A percentile compares a stretch with the other conserved stretches of the same genome.
These are phyloP conservation scores for Phalaenopsis aphrodite DNA, from an alignment of 106 monocot genomes.

Conservation along the genomic window DNA sequence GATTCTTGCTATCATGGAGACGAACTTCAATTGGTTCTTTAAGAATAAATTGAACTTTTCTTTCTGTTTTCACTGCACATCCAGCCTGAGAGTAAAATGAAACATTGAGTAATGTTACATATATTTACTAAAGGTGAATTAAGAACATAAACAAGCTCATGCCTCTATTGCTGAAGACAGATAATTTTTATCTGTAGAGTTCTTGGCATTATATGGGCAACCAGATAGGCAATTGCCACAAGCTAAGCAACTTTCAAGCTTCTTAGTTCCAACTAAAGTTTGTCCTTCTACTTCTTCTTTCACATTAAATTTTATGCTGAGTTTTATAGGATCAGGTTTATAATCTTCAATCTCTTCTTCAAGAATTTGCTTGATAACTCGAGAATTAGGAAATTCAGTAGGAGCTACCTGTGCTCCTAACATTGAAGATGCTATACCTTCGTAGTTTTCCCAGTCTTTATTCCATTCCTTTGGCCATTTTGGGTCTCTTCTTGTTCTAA, in stretches of 20 bases:
- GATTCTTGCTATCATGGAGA: neutral
- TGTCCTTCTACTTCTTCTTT: neutral
- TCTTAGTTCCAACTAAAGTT: neutral
- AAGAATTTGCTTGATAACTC: slow-evolving; percentile 21
- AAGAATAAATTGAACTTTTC: slow-evolving; percentile 15
- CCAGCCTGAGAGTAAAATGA: slow-evolving; percentile 14
- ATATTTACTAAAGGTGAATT: neutral
- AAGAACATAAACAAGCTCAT: neutral
- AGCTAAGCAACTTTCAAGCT: slow-evolving; percentile 17
- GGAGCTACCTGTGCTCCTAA: slow-evolving; percentile 18
- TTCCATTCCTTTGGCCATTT: slow-evolving; percentile 31
- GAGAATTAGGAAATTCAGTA: slow-evolving; percentile 14
- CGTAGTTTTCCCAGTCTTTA: slow-evolving; percentile 19
- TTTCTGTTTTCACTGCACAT: slow-evolving; percentile 27
- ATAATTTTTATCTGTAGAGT: slow-evolving; percentile 35
- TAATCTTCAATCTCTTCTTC: slow-evolving; percentile 25
- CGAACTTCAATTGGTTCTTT: slow-evolving; percentile 7
- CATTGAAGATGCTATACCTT: slow-evolving; percentile 21
- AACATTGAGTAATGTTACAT: neutral
- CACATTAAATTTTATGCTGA: slow-evolving; percentile 23
- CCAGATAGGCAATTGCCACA: slow-evolving; percentile 40
- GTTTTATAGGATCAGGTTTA: slow-evolving; percentile 20
- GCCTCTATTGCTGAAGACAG: slow-evolving; percentile 23
- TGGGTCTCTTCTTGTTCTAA: slow-evolving; percentile 18
- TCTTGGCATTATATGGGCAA: slow-evolving; percentile 37